Percentiles rank a stretch among this genome's conserved stretches.
Evolutionary conservation across 129 eudicot species (phyloP).

Genomic region (Calendula officinalis): DNA sequence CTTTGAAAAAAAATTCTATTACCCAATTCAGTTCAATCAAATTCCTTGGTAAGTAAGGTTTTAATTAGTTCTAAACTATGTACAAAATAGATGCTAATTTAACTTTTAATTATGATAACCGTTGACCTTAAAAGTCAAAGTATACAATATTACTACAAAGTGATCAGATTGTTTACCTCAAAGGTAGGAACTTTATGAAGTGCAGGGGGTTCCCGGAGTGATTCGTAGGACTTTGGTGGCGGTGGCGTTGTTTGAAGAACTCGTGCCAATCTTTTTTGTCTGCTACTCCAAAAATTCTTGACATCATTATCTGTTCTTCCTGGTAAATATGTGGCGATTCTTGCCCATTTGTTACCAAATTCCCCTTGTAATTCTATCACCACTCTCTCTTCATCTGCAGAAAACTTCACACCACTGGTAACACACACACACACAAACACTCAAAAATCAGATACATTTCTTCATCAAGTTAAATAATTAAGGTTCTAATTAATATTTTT

Average conservation of each 20-base stretch:
- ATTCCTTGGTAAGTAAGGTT: neutral
- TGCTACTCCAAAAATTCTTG: slow-evolving; percentile 97
- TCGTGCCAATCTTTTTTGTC: slow-evolving; percentile 85
- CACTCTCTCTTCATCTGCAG: slow-evolving; percentile 77
- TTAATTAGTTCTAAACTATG: neutral
- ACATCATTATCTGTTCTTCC: slow-evolving; percentile 98
- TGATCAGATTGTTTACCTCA: slow-evolving; percentile 44
- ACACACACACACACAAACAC: slow-evolving; percentile 18
- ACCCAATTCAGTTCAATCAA: neutral
- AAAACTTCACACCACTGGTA: slow-evolving; percentile 86
- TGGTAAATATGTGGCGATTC: slow-evolving; percentile 61
- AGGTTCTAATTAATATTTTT: neutral
- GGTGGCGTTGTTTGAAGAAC: slow-evolving; percentile 51
- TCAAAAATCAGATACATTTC: neutral
- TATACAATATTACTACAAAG: neutral
- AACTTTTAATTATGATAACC: neutral
- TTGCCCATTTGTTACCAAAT: slow-evolving; percentile 96
- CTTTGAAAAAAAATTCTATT: neutral
- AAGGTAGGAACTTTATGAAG: slow-evolving; percentile 43
- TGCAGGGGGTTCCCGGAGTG: slow-evolving; percentile 22
- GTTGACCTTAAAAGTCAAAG: slow-evolving; percentile 2
- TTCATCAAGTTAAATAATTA: neutral
- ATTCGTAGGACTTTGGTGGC: slow-evolving; percentile 35
- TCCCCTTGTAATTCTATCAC: slow-evolving; percentile 85
- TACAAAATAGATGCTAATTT: neutral